phyloP scores from a whole-genome alignment of 768 basidiomycete species.

The Mycena capillaripes region DNA sequence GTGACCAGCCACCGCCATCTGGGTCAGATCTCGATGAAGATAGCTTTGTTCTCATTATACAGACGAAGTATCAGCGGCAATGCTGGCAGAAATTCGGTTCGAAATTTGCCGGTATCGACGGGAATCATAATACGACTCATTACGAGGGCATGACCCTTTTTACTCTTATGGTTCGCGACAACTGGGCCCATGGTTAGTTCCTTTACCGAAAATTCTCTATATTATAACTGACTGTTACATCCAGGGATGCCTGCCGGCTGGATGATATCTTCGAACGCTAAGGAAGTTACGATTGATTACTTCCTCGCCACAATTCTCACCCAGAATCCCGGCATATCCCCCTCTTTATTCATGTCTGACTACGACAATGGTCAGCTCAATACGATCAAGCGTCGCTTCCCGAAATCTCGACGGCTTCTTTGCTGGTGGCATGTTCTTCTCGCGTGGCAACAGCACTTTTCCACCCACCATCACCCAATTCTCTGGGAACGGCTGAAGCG shows the following conservation, averaged over 20 bases:
- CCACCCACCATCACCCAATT: conserved; percentile 13
- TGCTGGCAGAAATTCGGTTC: too few relatives aligned
- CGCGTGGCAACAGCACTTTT: conserved; percentile 46
- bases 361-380: too few relatives aligned
- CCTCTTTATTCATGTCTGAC: too few relatives aligned
- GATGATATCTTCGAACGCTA: not conserved
- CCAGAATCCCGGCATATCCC: too few relatives aligned
- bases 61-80: too few relatives aligned
- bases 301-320: too few relatives aligned
- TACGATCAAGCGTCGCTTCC: not conserved
- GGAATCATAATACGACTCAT: conserved; percentile 23
- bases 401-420: conserved; percentile 16
- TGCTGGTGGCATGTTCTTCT: conserved; percentile 50
- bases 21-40: too few relatives aligned
- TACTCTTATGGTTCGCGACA: conserved; percentile 16
- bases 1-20: too few relatives aligned
- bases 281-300: too few relatives aligned
- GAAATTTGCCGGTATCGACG: too few relatives aligned
- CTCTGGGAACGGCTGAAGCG: conserved; percentile 40
- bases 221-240: not conserved
- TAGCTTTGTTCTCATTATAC: too few relatives aligned
- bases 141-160: conserved; percentile 30
- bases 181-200: conserved; percentile 20
- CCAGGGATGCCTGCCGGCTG: conserved; percentile 33
- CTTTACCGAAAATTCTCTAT: not conserved